phyloP scores from a whole-genome alignment of 148 eudicot species.

The Camellia japonica region DNA sequence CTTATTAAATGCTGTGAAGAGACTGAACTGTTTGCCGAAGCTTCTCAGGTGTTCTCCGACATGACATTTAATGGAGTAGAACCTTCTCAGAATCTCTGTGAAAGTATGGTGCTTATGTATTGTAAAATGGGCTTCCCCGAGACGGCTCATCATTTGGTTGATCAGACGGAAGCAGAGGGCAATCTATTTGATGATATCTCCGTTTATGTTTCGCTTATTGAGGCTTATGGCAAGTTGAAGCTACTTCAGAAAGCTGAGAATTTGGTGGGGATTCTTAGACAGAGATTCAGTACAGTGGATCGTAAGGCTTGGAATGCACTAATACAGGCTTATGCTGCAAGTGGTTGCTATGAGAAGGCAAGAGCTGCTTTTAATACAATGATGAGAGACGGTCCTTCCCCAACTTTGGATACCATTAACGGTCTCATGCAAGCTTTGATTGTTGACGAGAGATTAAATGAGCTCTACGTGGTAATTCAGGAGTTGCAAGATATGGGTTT shows the following conservation, averaged over 20 bases:
- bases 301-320: slow-evolving; percentile 83
- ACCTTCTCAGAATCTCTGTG: slow-evolving; percentile 56
- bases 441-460: slow-evolving; percentile 72
- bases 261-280: slow-evolving; percentile 64
- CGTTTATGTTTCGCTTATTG: slow-evolving; percentile 58
- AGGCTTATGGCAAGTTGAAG: slow-evolving; percentile 72
- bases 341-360: slow-evolving; percentile 88
- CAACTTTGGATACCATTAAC: slow-evolving; percentile 81
- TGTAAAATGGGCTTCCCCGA: slow-evolving; percentile 88
- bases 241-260: slow-evolving; percentile 73
- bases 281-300: slow-evolving; percentile 51
- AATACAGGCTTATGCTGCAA: slow-evolving; percentile 70
- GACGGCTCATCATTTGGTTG: slow-evolving; percentile 68
- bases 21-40: slow-evolving; percentile 55
- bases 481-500: slow-evolving; percentile 99
- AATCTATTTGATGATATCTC: slow-evolving; percentile 38
- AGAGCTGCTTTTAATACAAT: slow-evolving; percentile 97
- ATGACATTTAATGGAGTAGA: slow-evolving; percentile 70
- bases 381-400: slow-evolving; percentile 98
- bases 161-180: slow-evolving; percentile 58
- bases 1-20: slow-evolving; percentile 72
- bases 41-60: slow-evolving; percentile 88
- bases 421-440: slow-evolving; percentile 79
- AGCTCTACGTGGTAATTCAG: slow-evolving; percentile 81
- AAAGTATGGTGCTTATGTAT: slow-evolving; percentile 56